Conservation (phyloP, 768 basidiomycete species). For the Collybia sp. region DNA sequence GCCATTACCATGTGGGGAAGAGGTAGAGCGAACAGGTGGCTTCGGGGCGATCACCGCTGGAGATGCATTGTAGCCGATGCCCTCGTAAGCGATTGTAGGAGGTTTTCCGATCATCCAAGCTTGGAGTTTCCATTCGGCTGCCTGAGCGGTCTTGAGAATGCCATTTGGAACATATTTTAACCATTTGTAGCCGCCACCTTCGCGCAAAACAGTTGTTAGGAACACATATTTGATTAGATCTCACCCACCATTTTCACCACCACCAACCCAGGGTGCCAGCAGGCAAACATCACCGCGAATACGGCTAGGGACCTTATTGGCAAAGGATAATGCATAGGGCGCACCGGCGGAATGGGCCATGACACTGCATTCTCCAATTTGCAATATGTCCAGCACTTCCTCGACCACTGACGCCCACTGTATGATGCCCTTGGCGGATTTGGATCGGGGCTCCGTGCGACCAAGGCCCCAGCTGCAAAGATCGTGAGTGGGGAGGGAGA, state of each 20-base stretch:
- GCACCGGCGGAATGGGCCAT: slow-evolving; percentile 96
- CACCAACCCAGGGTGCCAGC: slow-evolving; percentile 95
- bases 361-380: slow-evolving; percentile 76
- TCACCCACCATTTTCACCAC: slow-evolving; percentile 76
- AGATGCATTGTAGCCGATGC: slow-evolving; percentile 74
- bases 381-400: slow-evolving; percentile 80
- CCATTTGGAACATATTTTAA: slow-evolving; percentile 94
- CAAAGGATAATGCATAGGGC: slow-evolving; percentile 89
- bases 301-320: slow-evolving; percentile 67
- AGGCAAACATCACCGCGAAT: slow-evolving; percentile 83
- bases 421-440: slow-evolving; percentile 72
- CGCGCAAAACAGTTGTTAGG: slow-evolving; percentile 1
- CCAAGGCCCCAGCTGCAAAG: slow-evolving; percentile 84
- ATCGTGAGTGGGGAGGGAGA: slow-evolving; percentile 7
- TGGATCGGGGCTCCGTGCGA: slow-evolving; percentile 68
- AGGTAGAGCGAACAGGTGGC: slow-evolving; percentile 9
- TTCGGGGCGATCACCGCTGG: slow-evolving; percentile 1
- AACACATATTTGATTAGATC: slow-evolving; percentile 1
- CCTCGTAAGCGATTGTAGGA: slow-evolving; percentile 77
- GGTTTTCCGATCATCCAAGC: slow-evolving; percentile 98
- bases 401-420: slow-evolving; percentile 92
- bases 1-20: slow-evolving; percentile 18
- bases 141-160: slow-evolving; percentile 90
- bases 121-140: slow-evolving; percentile 96
- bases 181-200: slow-evolving; percentile 85